Base-by-base conservation (phyloP, 2,329 filamentous ascomycete genomes). In the Cladosporium sp. region DNA sequence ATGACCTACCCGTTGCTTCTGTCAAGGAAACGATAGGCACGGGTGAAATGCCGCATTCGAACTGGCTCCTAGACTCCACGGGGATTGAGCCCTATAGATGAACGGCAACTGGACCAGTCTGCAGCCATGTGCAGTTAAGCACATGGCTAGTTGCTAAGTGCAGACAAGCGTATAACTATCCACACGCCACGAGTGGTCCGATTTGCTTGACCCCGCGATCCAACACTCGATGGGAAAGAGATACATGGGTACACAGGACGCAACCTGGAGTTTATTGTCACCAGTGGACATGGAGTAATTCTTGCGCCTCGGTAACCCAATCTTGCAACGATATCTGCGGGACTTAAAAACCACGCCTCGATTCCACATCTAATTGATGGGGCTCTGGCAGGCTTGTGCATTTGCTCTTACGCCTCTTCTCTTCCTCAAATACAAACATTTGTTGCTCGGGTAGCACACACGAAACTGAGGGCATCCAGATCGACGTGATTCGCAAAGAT, bases 131-230 rank as follows among this genome's bases (percentile, higher is more conserved):
- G 52, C 52, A 55, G 16, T 31, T 26, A 59, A 59, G 56, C 56
- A 59, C 56, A 59, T 59, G 56, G 56, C 56, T 26, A 5, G 23
- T 29, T 46, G 50, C 61, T 63, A 63, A 63, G 50, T 46, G 23
- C 50, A 63, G 50, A 44, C 49, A 63, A 63, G 61, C 61, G 61
- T 56, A n/a, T n/a, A 31, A 31, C 26, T 49, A 33, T 53, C 23
- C 26, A n/a, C 61, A 44, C 46, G 50, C 61, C 50, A 56, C 61
- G 33, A 31, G 26, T 28, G 31, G 50, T 31, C 50, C 26, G 10
- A 56, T 46, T 44, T 56, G 61, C 61, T 49, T 56, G 31, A 63
- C 50, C 50, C 61, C 61, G 50, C 61, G 31, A 35, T 56, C 26
- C 16, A 55, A 23, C 50, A 46, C 26, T 49, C 59, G 35, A 63